phyloP scores from a whole-genome alignment of 305 asterid species.

The Nicotiana rustica region DNA sequence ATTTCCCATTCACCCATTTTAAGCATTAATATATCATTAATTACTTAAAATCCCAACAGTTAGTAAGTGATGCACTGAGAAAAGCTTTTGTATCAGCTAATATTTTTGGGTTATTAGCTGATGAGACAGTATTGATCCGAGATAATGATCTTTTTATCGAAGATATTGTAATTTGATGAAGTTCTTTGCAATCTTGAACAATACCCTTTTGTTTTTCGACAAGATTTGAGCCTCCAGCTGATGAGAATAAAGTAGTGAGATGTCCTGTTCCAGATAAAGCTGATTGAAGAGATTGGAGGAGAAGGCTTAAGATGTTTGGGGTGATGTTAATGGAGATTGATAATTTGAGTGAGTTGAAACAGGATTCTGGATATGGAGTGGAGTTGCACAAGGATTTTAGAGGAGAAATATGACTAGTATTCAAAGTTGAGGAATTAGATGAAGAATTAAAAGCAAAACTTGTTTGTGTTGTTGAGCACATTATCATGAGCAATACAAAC shows the following conservation, averaged over 20 bases:
- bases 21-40: too few relatives aligned
- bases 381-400: conserved; percentile 58
- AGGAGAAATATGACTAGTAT: conserved; percentile 44
- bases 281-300: conserved; percentile 66
- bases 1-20: too few relatives aligned
- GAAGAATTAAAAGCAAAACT: conserved; percentile 45
- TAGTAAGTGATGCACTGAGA: conserved; percentile 80
- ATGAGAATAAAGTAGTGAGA: conserved; percentile 58
- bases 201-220: conserved; percentile 74
- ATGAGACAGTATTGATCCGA: conserved; percentile 30
- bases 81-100: conserved; percentile 62
- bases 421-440: conserved; percentile 36
- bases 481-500: background rate
- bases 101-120: conserved; percentile 35
- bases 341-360: conserved; percentile 64
- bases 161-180: conserved; percentile 69
- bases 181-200: conserved; percentile 71
- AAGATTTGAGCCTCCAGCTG: conserved; percentile 44
- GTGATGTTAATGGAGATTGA: conserved; percentile 61
- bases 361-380: conserved; percentile 70
- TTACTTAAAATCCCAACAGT: too few relatives aligned
- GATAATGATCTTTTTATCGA: conserved; percentile 60
- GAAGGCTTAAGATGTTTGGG: conserved; percentile 56
- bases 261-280: conserved; percentile 61
- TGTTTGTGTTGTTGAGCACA: background rate